Evolutionary conservation across 1,284 basidiomycete species (phyloP), one percentile per base, ranked within the genome.

Genomic region (Ustilago cynodontis): DNA sequence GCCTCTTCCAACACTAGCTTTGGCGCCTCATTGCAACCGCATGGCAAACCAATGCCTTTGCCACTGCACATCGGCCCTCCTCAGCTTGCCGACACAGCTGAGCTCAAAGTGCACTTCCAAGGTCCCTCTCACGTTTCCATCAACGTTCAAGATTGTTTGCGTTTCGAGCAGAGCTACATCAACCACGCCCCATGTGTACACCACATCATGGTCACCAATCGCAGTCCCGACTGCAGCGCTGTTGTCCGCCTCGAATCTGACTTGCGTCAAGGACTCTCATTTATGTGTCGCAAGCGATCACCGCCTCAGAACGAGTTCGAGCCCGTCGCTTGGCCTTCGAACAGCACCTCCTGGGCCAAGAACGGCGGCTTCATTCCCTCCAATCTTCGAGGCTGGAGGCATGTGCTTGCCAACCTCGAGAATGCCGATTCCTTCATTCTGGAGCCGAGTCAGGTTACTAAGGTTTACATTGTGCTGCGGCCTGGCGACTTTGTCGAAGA

Each of bases 381-480:
- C 39, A 78, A 82, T 53, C 74, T 85, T 14, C 68, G 79, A 35
- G 76, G 79, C 11, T 67, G 84, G 72, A 79, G 84, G 60, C 80
- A 83, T 51, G 69, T 82, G 43, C 57, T 76, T 0, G 80, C 83
- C 24, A 85, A 84, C 29, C 71, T 85, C 45, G 82, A 83, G 24
- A 59, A 65, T 31, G 78, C 78, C 5, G 73, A 77, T 41, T 71
- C 72, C 2, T 77, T 85, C 59, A 68, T 79, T 24, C 65, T 85
- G 26, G 81, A 77, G 14, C 71, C 83, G 5, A 61, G 52, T 14
- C 70, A 72, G 49, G 65, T 58, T 22, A 76, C 71, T 14, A 72
- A 76, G 26, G 60, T 85, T 55, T 85, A 75, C 51, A 70, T 84
- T 50, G 66, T 77, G 51, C 67, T 83, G 9, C 66, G 77, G 14